These are phyloP conservation scores for Ceratocystis colombiana DNA, from an alignment of 2,329 filamentous ascomycete genomes.

Conservation along the genomic window DNA sequence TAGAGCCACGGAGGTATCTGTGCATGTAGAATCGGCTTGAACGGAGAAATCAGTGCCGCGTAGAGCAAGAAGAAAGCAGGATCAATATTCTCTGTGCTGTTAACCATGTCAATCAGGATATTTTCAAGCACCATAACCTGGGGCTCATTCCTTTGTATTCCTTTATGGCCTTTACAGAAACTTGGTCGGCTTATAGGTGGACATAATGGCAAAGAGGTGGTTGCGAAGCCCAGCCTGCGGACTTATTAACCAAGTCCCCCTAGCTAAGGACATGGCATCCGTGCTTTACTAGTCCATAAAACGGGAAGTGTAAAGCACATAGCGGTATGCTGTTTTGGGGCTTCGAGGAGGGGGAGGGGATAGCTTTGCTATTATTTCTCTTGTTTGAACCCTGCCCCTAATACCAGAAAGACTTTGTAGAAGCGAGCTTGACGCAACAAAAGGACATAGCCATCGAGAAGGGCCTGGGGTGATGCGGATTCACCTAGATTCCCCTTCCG, in stretches of 20 bases:
- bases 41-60: background rate
- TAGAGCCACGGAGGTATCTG: background rate
- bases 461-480: background rate
- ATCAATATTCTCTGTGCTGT: background rate
- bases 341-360: background rate
- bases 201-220: background rate
- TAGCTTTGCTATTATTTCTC: background rate
- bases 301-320: background rate
- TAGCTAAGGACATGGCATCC: background rate
- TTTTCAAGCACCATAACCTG: background rate
- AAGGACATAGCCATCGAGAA: background rate
- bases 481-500: background rate
- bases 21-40: background rate
- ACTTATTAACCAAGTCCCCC: background rate
- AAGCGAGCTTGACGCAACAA: background rate
- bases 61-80: background rate
- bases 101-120: background rate
- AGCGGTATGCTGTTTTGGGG: background rate
- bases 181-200: background rate
- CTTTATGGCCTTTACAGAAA: background rate
- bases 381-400: conserved; percentile 2
- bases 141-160: background rate
- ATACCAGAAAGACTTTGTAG: background rate
- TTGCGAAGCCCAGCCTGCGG: background rate
- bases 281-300: background rate